Evolutionary conservation across 306 rosid species (phyloP).

Genomic region (Prunus campanulata): DNA sequence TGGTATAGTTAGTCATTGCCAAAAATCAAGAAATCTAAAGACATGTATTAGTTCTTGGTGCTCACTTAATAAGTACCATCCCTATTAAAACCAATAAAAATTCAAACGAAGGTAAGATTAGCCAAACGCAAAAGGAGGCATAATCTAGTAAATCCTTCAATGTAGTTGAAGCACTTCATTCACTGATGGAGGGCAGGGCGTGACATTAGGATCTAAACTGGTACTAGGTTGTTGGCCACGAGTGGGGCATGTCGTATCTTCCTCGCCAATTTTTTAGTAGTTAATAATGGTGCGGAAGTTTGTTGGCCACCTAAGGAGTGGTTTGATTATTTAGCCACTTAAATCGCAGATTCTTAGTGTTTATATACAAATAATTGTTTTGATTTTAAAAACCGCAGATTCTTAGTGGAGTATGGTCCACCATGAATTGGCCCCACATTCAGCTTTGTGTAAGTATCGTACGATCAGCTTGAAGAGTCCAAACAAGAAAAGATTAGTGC

Average conservation of each 20-base stretch:
- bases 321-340: not conserved
- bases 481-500: too few relatives aligned
- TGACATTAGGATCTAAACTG: constrained; percentile 30
- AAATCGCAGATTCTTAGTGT: not conserved
- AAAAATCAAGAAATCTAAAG: too few relatives aligned
- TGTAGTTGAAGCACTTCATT: not conserved
- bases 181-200: not conserved
- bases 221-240: constrained; percentile 88
- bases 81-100: not conserved
- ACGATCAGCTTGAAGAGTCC: too few relatives aligned
- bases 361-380: not conserved
- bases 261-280: constrained; percentile 3
- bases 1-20: not conserved
- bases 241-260: constrained; percentile 33
- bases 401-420: not conserved
- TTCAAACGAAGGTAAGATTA: not conserved
- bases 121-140: not conserved
- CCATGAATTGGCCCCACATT: not conserved
- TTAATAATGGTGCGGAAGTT: not conserved
- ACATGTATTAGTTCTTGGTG: too few relatives aligned
- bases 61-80: too few relatives aligned
- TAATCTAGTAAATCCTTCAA: not conserved
- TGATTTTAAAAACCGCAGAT: not conserved
- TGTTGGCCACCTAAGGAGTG: constrained; percentile 16
- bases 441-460: not conserved